Conservation (phyloP, 2,329 filamentous ascomycete genomes). For the Apiospora malaysiana region DNA sequence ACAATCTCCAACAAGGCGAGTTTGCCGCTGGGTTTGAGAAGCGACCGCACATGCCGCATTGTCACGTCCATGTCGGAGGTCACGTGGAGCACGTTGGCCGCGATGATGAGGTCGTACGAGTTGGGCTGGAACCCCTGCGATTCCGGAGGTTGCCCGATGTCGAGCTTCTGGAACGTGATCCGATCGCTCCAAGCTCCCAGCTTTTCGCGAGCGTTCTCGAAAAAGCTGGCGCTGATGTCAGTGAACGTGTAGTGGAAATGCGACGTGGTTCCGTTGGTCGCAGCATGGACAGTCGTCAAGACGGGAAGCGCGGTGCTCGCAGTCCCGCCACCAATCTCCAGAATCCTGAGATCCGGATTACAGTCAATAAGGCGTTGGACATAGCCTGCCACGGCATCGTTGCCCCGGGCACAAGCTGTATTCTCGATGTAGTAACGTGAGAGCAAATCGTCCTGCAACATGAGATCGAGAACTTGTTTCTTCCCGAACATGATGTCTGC, state of each 20-base stretch:
- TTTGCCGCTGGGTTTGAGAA: conserved; percentile 40
- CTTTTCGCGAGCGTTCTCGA: conserved; percentile 29
- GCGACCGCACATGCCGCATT: conserved; percentile 31
- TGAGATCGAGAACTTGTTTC: not conserved
- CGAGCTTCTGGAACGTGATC: conserved; percentile 38
- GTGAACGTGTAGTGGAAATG: conserved; percentile 33
- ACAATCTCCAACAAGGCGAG: conserved; percentile 25
- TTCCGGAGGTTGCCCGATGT: conserved; percentile 36
- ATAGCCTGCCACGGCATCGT: conserved; percentile 24
- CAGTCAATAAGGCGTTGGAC: conserved; percentile 27
- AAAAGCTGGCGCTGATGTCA: conserved; percentile 32
- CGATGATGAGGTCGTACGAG: conserved; percentile 38
- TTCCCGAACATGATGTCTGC: not conserved
- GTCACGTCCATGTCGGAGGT: conserved; percentile 33
- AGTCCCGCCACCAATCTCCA: conserved; percentile 33
- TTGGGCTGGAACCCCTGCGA: conserved; percentile 39
- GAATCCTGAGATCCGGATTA: conserved; percentile 29
- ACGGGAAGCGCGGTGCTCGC: conserved; percentile 32
- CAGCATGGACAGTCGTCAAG: conserved; percentile 29
- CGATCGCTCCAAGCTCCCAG: conserved; percentile 26
- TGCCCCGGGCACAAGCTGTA: not conserved
- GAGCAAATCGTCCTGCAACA: not conserved
- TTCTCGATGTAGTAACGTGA: conserved; percentile 42
- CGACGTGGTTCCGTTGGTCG: not conserved
- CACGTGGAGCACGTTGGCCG: conserved; percentile 38